Percentiles rank a stretch among this genome's conserved stretches.
Evolutionary conservation across 2,329 filamentous ascomycete genomes (phyloP).

Genomic region (Bipolaris sorokiniana): DNA sequence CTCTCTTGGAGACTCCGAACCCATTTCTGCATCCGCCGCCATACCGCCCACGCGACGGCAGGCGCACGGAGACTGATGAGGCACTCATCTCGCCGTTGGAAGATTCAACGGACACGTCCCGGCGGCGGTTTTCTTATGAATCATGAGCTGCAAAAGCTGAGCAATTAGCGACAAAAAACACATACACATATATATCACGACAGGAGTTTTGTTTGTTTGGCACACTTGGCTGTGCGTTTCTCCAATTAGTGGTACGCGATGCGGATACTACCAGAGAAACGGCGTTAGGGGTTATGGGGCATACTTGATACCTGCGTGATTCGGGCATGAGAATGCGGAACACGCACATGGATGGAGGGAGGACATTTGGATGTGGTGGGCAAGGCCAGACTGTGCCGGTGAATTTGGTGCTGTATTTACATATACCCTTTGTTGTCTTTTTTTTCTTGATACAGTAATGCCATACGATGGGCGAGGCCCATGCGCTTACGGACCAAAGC

Average conservation of each 20-base stretch:
- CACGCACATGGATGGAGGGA: constrained; percentile 19
- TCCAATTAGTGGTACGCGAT: background rate
- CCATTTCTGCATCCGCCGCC: constrained; percentile 39
- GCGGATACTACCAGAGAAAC: constrained; percentile 1
- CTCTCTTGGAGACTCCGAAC: constrained; percentile 39
- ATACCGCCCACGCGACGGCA: constrained; percentile 29
- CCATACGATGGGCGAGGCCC: background rate
- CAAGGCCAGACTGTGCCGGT: constrained; percentile 10
- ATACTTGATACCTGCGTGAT: constrained; percentile 17
- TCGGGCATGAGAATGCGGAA: constrained; percentile 17
- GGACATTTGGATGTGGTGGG: constrained; percentile 10
- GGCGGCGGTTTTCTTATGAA: constrained; percentile 50
- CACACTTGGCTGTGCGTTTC: constrained; percentile 5
- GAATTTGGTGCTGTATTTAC: constrained; percentile 15
- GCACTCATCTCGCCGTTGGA: constrained; percentile 45
- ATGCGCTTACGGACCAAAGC: background rate
- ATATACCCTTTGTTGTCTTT: background rate
- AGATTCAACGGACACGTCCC: constrained; percentile 33
- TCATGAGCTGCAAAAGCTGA: constrained; percentile 36
- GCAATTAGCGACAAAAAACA: constrained; percentile 6
- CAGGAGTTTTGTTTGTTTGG: constrained; percentile 19
- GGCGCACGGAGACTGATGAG: constrained; percentile 38
- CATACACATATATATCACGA: constrained; percentile 9
- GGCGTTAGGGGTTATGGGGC: constrained; percentile 19
- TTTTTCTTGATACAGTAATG: background rate